These are phyloP conservation scores for Chlorociboria aeruginascens DNA, from an alignment of 495 filamentous ascomycete genomes.

Conservation along the genomic window DNA sequence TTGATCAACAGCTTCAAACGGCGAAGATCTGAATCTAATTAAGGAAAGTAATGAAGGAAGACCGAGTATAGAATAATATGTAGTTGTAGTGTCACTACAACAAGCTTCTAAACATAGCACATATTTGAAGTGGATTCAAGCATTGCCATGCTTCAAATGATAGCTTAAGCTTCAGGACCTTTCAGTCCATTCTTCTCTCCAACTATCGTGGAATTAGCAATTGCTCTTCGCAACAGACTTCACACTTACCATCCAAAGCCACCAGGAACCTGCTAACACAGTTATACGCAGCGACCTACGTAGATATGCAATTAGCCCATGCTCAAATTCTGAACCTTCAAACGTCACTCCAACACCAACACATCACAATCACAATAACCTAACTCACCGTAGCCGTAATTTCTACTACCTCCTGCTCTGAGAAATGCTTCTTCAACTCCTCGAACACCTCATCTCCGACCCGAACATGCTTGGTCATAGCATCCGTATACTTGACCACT, in stretches of 20 bases:
- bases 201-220: conserved; percentile 1
- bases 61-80: too few relatives aligned
- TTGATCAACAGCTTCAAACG: too few relatives aligned
- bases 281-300: conserved; percentile 59
- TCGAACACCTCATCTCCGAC: conserved; percentile 55
- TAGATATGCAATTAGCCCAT: conserved; percentile 3
- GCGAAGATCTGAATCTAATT: too few relatives aligned
- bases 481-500: conserved; percentile 59
- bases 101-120: too few relatives aligned
- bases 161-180: neutral
- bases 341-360: neutral
- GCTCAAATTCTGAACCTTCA: neutral
- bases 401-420: conserved; percentile 62
- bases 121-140: neutral
- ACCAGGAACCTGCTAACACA: conserved; percentile 79
- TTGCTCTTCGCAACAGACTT: neutral
- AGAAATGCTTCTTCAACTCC: conserved; percentile 43
- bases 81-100: too few relatives aligned
- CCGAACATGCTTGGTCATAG: conserved; percentile 55
- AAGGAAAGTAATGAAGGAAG: too few relatives aligned
- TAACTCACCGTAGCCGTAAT: conserved; percentile 47
- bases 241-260: conserved; percentile 56
- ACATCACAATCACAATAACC: neutral
- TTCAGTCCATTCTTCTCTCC: conserved; percentile 2
- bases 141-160: neutral